Evolutionary conservation across 768 basidiomycete genomes (phyloP), one percentile per base, ranked within the genome.

Genomic region (Kwoniella bestiolae): DNA sequence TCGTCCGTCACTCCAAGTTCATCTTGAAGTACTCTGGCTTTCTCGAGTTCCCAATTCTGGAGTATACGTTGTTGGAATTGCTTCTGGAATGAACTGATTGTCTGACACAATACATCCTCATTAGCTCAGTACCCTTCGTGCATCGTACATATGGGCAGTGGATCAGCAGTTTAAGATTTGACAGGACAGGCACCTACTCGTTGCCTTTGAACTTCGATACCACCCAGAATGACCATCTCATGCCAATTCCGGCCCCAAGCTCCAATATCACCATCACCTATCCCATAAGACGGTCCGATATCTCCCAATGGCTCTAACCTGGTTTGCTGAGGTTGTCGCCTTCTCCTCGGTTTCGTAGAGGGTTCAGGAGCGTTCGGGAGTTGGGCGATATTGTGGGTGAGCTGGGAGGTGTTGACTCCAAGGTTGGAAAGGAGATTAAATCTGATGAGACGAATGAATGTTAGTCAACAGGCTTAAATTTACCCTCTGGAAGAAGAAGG

Each of bases 371-470:
- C 53, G 47, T 50, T 29, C 6, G 77, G 68, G 9, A 80, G 63
- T 35, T 78, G 68, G 18, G 72, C 60, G 63, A 97, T 93, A 0
- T 90, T 90, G 70, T 85, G 87, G 8, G 88, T 87, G 14, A 98
- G 84, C 1, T 91, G 88, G n/a, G 93, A 88, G 1, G 91, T 91
- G 82, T 99, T 94, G 67, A 99, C 90, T 65, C 92, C 91, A 0
- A 92, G 93, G 70, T 93, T 91, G 1, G 95, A 94, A 28, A 99
- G 87, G 0, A 99, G 85, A 80, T 94, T 96, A 77, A 76, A 73
- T 7, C 79, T 80, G 60, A 1, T 5, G n/a, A 44, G 8, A 57
- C 21, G 41, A 38, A 25, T 3, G 29, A 38, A 38, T 4, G 38
- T 41, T 16, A 41, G 35, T 18, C 21, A 32, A n/a, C n/a, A n/a